phyloP scores from a whole-genome alignment of 345 rosid genomes.

The Syzygium aqueum region DNA sequence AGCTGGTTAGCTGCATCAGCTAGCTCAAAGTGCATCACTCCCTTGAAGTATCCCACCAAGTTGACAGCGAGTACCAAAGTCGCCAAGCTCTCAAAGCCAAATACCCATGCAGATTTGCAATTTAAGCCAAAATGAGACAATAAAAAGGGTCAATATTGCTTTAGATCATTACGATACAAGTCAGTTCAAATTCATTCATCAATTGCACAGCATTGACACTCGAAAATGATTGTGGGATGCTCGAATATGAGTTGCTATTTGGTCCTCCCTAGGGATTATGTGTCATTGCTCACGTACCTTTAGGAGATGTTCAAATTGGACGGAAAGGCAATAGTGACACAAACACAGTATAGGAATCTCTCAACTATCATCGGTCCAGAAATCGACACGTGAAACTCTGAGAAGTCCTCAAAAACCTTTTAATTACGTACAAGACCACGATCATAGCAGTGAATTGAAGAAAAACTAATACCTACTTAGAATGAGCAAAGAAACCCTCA shows the following conservation, averaged over 20 bases:
- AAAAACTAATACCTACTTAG: not conserved
- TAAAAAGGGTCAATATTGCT: not conserved
- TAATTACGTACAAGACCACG: not conserved
- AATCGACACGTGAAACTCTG: not conserved
- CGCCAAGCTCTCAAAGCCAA: slow-evolving; percentile 34
- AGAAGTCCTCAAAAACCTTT: not conserved
- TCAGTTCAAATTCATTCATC: not conserved
- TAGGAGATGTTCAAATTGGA: not conserved
- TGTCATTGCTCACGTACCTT: not conserved
- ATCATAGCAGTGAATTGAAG: not conserved
- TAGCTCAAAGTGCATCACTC: slow-evolving; percentile 32
- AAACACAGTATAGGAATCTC: not conserved
- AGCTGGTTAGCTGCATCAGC: slow-evolving; percentile 47
- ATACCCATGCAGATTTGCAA: slow-evolving; percentile 12
- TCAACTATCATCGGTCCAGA: not conserved
- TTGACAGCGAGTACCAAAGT: slow-evolving; percentile 32
- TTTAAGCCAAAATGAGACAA: not conserved
- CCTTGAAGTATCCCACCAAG: slow-evolving; percentile 39
- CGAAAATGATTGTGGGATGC: not conserved
- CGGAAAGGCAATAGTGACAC: not conserved
- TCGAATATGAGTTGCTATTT: not conserved
- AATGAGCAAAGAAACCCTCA: not conserved
- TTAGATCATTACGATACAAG: not conserved
- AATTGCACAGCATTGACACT: not conserved
- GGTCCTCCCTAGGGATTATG: not conserved